Evolutionary conservation across 768 basidiomycete species (phyloP).

Genomic region (Hirschioporus abietinus): DNA sequence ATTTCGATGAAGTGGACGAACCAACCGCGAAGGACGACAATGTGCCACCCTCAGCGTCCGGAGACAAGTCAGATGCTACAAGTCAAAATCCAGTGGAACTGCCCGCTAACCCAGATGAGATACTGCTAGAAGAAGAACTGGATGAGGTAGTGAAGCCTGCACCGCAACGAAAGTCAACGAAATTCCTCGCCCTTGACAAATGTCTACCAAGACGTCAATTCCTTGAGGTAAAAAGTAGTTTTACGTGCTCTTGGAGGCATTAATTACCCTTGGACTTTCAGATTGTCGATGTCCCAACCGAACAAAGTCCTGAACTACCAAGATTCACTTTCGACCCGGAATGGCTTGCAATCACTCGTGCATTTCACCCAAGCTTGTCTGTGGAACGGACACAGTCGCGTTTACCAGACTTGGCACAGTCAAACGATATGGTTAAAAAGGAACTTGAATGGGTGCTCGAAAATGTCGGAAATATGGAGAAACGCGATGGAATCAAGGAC

Average conservation of each 20-base stretch:
- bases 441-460: conserved; percentile 64
- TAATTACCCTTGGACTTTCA: conserved; percentile 21
- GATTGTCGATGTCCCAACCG: conserved; percentile 61
- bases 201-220: conserved; percentile 70
- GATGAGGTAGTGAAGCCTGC: conserved; percentile 33
- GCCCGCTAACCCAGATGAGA: conserved; percentile 45
- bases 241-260: background rate
- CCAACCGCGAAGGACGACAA: background rate
- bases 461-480: conserved; percentile 38
- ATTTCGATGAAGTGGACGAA: conserved; percentile 18
- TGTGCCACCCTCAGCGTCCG: no score
- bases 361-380: conserved; percentile 77
- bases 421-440: conserved; percentile 46
- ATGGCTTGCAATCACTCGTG: conserved; percentile 92
- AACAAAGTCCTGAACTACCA: conserved; percentile 21
- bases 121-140: conserved; percentile 42
- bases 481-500: conserved; percentile 22
- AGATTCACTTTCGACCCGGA: conserved; percentile 72
- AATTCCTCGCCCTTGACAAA: conserved; percentile 89
- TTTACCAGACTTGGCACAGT: conserved; percentile 56
- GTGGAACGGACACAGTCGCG: conserved; percentile 38
- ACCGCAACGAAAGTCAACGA: conserved; percentile 43
- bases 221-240: conserved; percentile 54
- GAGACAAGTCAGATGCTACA: background rate
- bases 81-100: conserved; percentile 2